phyloP scores from a whole-genome alignment of 371 early-diverging fungal species.

The Dipsacomyces acuminosporus region DNA sequence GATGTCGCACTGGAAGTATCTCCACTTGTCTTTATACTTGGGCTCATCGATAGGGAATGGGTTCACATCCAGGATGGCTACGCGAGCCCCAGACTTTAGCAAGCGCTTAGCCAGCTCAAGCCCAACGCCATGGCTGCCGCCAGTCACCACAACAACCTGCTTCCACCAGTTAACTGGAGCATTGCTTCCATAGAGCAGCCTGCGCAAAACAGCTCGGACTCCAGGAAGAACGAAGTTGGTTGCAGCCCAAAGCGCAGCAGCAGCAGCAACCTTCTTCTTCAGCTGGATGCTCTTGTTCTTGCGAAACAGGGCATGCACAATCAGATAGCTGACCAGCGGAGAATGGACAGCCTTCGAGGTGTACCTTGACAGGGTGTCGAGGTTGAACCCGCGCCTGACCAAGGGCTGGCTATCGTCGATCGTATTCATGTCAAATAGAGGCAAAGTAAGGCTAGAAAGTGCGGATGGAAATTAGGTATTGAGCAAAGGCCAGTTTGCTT shows the following conservation, averaged over 20 bases:
- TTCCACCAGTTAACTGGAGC: slow-evolving; percentile 17
- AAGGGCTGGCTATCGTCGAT: slow-evolving; percentile 40
- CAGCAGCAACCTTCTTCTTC: slow-evolving; percentile 16
- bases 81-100: slow-evolving; percentile 30
- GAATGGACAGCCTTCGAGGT: slow-evolving; percentile 14
- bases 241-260: slow-evolving; percentile 29
- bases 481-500: too few relatives aligned
- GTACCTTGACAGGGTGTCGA: slow-evolving; percentile 32
- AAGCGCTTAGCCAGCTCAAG: slow-evolving; percentile 26
- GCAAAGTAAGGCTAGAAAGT: too few relatives aligned
- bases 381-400: slow-evolving; percentile 37
- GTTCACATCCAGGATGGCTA: slow-evolving; percentile 36
- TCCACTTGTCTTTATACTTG: slow-evolving; percentile 13
- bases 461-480: too few relatives aligned
- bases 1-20: slow-evolving; percentile 28
- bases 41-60: slow-evolving; percentile 20
- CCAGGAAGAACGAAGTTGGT: slow-evolving; percentile 19
- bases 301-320: slow-evolving; percentile 10
- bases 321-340: slow-evolving; percentile 29
- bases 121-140: slow-evolving; percentile 41
- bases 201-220: slow-evolving; percentile 6
- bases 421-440: slow-evolving; percentile 18
- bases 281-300: neutral
- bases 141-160: slow-evolving; percentile 37
- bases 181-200: slow-evolving; percentile 3